phyloP scores from a whole-genome alignment of 257 asterid genomes.

The Solanum chiquidenum region DNA sequence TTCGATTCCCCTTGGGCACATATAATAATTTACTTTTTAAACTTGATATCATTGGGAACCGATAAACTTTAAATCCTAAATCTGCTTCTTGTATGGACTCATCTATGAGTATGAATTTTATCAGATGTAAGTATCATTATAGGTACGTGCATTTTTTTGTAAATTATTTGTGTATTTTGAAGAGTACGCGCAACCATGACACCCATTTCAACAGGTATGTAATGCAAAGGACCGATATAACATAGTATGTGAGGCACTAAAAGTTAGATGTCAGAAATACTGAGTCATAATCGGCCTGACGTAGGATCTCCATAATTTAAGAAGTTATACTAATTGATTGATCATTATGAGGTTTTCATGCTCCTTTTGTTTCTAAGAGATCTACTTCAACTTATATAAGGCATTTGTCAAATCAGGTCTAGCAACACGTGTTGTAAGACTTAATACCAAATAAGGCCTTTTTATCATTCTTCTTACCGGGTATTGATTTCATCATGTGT shows the following conservation, averaged over 20 bases:
- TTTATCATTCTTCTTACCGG: not conserved
- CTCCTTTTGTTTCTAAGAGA: not conserved
- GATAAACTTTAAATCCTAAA: not conserved
- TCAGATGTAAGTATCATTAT: not conserved
- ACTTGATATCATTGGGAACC: not conserved
- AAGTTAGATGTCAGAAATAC: not conserved
- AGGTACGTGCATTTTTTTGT: not conserved
- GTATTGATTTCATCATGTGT: not conserved
- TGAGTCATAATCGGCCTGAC: not conserved
- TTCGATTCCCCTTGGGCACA: not conserved
- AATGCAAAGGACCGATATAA: not conserved
- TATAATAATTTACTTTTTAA: not conserved
- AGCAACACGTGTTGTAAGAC: not conserved
- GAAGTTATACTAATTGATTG: not conserved
- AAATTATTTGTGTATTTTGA: not conserved
- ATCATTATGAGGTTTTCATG: not conserved
- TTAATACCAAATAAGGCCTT: not conserved
- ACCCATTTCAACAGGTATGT: not conserved
- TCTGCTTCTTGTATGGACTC: not conserved
- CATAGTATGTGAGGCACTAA: not conserved
- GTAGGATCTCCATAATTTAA: not conserved
- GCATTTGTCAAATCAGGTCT: not conserved
- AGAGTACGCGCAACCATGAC: not conserved
- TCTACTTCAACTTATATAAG: not conserved
- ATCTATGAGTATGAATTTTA: not conserved